Evolutionary conservation across 352 stramenopile genomes (phyloP), one percentile per base, ranked within the genome.

Genomic region (Globisporangium polare): DNA sequence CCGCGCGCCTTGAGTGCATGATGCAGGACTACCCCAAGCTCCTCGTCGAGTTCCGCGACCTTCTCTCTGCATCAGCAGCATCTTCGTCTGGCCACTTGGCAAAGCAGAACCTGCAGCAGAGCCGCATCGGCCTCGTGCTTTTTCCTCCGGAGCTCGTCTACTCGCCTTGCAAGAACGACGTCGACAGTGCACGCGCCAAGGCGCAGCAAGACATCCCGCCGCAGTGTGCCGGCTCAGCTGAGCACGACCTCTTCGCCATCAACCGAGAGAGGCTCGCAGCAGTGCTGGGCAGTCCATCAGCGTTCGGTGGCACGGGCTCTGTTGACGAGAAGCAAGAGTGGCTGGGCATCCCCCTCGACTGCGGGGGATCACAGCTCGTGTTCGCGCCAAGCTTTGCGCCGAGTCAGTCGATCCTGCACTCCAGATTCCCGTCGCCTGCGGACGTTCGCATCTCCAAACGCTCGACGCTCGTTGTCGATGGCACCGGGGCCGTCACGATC

Each of bases 21-120:
- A 87, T 91, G 80, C 82, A 91, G 54, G 82, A 91, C 57, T 88
- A 81, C 42, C 82, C 82, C 6, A 88, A 88, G 68, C 62, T 89
- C 39, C 47, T 91, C 15, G 56, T 83, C n/a, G 39, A 74, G 27
- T 71, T 67, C 37, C 47, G 39, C 22, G 33, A 66, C 5, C 18
- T 57, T 22, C 60, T 76, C 27, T 39, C 27, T 26, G 18, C 49
- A 26, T 26, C 49, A 26, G 12, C 27, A 9, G 9, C 49, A 26
- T 12, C 17, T 9, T 41, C 29, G 5, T 15, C 49, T 22, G 49
- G 20, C 24, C 9, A 27, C 9, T n/a, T n/a, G 8, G 15, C n/a
- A 12, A 26, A 20, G n/a, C 13, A 56, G 29, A 56, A 29, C 50
- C 29, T 20, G n/a, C 50, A 56, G 54, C 54, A 63, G 6, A 60